Conservation (phyloP, 2,329 filamentous ascomycete genomes). For the Calonectria multiphialidica region DNA sequence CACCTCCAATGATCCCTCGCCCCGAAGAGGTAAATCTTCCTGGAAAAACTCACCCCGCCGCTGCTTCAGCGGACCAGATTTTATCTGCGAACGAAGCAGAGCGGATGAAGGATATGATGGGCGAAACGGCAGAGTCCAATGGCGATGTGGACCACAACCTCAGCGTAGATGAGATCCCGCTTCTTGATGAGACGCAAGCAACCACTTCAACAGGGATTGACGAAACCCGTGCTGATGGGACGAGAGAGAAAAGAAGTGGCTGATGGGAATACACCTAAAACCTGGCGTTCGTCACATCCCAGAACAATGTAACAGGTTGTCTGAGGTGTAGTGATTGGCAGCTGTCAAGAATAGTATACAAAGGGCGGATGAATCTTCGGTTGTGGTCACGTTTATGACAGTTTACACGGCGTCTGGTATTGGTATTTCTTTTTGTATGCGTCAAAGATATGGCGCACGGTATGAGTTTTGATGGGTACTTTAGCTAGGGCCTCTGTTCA, state of each 20-base stretch:
- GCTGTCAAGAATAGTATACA: neutral
- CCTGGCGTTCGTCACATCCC: neutral
- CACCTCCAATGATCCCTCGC: conserved; percentile 49
- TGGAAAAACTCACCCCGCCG: conserved; percentile 29
- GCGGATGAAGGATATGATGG: conserved; percentile 32
- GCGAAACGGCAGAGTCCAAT: conserved; percentile 28
- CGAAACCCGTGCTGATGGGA: conserved; percentile 57
- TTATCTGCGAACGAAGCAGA: conserved; percentile 31
- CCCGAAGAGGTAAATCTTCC: conserved; percentile 34
- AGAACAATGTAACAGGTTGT: neutral
- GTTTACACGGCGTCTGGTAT: neutral
- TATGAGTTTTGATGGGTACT: neutral
- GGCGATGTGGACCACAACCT: conserved; percentile 37
- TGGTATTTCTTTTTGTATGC: neutral
- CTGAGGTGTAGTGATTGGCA: neutral
- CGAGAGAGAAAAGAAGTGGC: conserved; percentile 60
- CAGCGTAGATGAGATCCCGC: conserved; percentile 67
- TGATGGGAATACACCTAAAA: conserved; percentile 11
- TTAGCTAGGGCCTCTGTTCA: neutral
- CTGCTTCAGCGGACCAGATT: conserved; percentile 30
- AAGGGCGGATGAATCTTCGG: neutral
- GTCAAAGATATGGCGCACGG: neutral
- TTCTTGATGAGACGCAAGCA: conserved; percentile 61
- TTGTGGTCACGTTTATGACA: neutral
- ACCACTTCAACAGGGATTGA: conserved; percentile 57